Evolutionary conservation across 73 alveolate genomes (phyloP), one percentile per base, ranked within the genome.

Genomic region (Paraurostyla sp.): DNA sequence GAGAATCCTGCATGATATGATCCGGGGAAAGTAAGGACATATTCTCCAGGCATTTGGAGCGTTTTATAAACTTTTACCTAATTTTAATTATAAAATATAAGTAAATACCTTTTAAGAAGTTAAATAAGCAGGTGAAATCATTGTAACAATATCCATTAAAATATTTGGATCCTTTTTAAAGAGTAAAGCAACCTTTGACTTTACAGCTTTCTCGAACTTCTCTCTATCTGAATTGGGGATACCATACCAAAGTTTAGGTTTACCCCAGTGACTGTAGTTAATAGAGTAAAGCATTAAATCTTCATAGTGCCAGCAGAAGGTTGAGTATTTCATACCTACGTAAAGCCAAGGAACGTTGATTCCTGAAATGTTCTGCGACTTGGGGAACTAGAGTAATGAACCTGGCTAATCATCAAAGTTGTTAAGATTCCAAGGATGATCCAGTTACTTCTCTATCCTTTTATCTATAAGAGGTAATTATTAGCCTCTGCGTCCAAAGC

Each of bases 261-360:
- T 95, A 29, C 98, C 98, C 54, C 80, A 62, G 71, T 94, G 98
- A 89, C 71, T 86, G 50, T 92, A 92, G 89, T 92, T 92, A 33
- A 92, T 58, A 15, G 98, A 93, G 68, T 88, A 75, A 63, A 94
- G 63, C 93, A 81, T 76, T 15, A 94, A 33, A 82, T 94, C 97
- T 40, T 94, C 98, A 18, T 80, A 88, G 82, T 94, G 98, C 96
- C 96, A 94, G 87, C 98, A 94, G 91, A 94, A 94, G 13, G 93
- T 92, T 0, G 98, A 89, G 59, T 43, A 94, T 40, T 57, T 92
- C 96, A 94, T 92, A 4, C 98, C 98, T 15, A 82, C 29, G 58
- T 94, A 94, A 32, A 92, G 85, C 98, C 98, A 94, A 41, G 96
- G 96, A 0, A 92, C 88, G 48, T 93, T 91, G 68, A 94, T 92